phyloP scores from a whole-genome alignment of 2,329 filamentous ascomycete species.

The Lachnellula willkommii region DNA sequence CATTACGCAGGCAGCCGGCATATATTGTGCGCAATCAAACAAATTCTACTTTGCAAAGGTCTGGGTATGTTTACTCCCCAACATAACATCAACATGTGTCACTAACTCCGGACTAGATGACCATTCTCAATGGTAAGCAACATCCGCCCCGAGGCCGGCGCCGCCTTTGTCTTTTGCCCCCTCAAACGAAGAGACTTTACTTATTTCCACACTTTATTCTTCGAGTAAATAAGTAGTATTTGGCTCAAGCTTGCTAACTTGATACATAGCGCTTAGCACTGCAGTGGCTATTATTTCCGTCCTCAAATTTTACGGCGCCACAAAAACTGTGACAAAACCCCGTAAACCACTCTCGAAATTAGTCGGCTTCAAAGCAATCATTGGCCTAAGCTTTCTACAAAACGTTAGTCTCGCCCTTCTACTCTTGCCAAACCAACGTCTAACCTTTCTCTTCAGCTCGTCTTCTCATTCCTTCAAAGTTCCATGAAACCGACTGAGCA shows the following conservation, averaged over 20 bases:
- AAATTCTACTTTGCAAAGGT: conserved; percentile 34
- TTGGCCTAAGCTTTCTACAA: conserved; percentile 17
- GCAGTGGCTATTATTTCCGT: conserved; percentile 10
- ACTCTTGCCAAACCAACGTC: not conserved
- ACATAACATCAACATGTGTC: not conserved
- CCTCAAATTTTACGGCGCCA: conserved; percentile 13
- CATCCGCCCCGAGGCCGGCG: no score
- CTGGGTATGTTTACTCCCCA: conserved; percentile 26
- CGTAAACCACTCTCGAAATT: conserved; percentile 13
- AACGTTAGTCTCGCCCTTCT: conserved; percentile 4
- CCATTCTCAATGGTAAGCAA: conserved; percentile 3
- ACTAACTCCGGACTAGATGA: not conserved
- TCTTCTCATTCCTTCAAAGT: conserved; percentile 16
- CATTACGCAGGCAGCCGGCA: conserved; percentile 29
- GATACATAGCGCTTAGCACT: conserved; percentile 3
- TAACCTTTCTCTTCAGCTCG: not conserved
- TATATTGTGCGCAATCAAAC: conserved; percentile 31
- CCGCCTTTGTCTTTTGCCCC: no score
- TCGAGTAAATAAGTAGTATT: no score
- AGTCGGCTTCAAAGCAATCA: conserved; percentile 16
- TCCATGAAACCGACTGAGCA: conserved; percentile 13
- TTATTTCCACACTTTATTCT: no score
- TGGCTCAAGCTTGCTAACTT: no score
- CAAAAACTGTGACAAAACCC: conserved; percentile 6
- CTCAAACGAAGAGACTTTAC: no score